Evolutionary conservation across 2,329 filamentous ascomycete genomes (phyloP).

Genomic region (Fusarium transvaalense): DNA sequence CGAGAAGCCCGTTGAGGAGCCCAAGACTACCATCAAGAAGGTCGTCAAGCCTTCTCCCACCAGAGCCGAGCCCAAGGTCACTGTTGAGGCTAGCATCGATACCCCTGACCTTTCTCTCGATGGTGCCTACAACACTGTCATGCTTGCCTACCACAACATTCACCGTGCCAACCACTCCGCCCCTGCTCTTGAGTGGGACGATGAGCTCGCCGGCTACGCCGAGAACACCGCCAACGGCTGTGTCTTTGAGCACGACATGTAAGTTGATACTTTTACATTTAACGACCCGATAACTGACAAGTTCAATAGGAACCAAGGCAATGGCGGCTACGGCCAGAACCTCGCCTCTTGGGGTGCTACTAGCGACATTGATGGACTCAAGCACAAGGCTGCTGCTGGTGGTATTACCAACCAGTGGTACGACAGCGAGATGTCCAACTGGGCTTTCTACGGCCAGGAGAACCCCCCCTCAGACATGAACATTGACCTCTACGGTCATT

Average conservation of each 20-base stretch:
- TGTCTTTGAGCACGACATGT: conserved; percentile 81
- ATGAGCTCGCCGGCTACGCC: conserved; percentile 73
- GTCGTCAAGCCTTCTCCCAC: conserved; percentile 21
- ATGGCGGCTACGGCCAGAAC: conserved; percentile 88
- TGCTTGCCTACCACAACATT: conserved; percentile 83
- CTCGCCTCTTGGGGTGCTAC: conserved; percentile 74
- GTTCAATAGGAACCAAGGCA: conserved; percentile 63
- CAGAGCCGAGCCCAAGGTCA: conserved; percentile 21
- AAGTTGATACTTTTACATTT: conserved; percentile 54
- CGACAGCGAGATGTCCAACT: conserved; percentile 77
- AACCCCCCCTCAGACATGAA: conserved; percentile 69
- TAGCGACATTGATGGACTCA: conserved; percentile 52
- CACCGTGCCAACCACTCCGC: conserved; percentile 87
- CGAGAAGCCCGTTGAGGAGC: conserved; percentile 17
- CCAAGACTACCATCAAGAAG: conserved; percentile 27
- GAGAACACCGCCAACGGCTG: conserved; percentile 73
- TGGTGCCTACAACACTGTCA: conserved; percentile 54
- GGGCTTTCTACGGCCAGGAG: conserved; percentile 69
- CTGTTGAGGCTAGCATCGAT: conserved; percentile 12
- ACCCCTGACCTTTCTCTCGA: conserved; percentile 26
- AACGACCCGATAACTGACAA: conserved; percentile 49
- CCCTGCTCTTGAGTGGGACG: conserved; percentile 73
- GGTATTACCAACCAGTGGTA: conserved; percentile 90
- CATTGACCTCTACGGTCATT: conserved; percentile 75
- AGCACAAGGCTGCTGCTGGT: conserved; percentile 69